phyloP scores from a whole-genome alignment of 306 rosid genomes.

The Astragalus membranaceus region DNA sequence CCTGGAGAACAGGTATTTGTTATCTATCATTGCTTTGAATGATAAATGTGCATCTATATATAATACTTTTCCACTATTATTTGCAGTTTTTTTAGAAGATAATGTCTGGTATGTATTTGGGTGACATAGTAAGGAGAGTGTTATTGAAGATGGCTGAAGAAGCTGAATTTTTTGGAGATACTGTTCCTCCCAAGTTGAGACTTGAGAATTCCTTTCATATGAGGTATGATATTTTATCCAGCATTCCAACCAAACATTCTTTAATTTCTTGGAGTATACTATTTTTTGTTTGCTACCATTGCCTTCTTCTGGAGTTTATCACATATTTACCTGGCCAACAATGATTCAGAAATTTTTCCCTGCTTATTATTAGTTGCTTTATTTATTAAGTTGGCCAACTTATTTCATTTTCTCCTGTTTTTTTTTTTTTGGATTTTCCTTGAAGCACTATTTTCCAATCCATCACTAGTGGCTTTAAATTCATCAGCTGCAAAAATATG shows the following conservation, averaged over 20 bases:
- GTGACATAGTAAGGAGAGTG: slow-evolving; percentile 82
- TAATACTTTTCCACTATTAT: slow-evolving; percentile 24
- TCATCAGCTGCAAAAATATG: too few relatives aligned
- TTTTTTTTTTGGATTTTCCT: too few relatives aligned
- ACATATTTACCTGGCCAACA: background rate
- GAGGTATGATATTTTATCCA: background rate
- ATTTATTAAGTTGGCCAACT: too few relatives aligned
- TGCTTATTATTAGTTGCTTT: background rate
- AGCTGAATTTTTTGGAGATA: slow-evolving; percentile 80
- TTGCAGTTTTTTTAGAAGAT: slow-evolving; percentile 84
- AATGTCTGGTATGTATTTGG: slow-evolving; percentile 97
- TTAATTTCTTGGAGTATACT: too few relatives aligned
- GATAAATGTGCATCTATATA: slow-evolving; percentile 1
- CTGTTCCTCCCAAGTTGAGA: slow-evolving; percentile 72
- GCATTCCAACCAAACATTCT: background rate
- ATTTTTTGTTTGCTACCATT: too few relatives aligned
- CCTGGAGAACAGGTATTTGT: too few relatives aligned
- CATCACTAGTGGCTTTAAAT: too few relatives aligned
- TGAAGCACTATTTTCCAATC: too few relatives aligned
- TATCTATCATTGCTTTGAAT: background rate
- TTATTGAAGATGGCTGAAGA: slow-evolving; percentile 82
- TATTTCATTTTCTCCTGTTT: too few relatives aligned
- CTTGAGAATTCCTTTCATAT: slow-evolving; percentile 72
- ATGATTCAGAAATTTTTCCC: background rate
- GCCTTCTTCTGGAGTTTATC: background rate